Conservation (phyloP, 345 rosid genomes). For the Erodium maritimum region DNA sequence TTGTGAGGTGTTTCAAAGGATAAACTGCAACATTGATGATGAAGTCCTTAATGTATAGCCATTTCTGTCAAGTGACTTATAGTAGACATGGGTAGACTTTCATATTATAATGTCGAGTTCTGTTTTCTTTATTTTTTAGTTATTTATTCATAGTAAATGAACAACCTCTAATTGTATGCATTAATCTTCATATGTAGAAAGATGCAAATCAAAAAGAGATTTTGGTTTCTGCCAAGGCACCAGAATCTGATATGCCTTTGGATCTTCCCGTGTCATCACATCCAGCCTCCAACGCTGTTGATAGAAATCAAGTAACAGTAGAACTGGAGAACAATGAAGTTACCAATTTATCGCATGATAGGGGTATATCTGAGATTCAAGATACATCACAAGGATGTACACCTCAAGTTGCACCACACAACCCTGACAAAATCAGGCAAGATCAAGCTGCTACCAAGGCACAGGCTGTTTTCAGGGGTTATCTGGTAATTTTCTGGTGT, state of each 20-base stretch:
- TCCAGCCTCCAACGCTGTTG: slow-evolving; percentile 13
- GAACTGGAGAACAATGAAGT: slow-evolving; percentile 33
- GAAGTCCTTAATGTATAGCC: not conserved
- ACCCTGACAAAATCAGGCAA: slow-evolving; percentile 40
- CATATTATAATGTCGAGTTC: not conserved
- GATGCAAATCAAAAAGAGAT: slow-evolving; percentile 33
- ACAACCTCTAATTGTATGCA: not conserved
- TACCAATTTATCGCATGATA: slow-evolving; percentile 29
- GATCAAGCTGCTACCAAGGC: slow-evolving; percentile 70
- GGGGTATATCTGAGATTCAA: slow-evolving; percentile 18
- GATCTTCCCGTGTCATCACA: slow-evolving; percentile 32
- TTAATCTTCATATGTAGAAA: slow-evolving; percentile 27
- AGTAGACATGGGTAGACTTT: not conserved
- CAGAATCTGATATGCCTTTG: slow-evolving; percentile 36
- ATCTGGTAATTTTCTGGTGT: slow-evolving; percentile 47
- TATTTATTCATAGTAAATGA: not conserved
- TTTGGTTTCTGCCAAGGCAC: slow-evolving; percentile 40
- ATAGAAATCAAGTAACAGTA: slow-evolving; percentile 26
- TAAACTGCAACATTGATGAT: not conserved
- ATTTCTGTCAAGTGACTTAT: not conserved
- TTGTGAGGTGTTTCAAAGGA: not conserved
- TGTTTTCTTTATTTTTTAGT: not conserved
- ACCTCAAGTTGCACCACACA: slow-evolving; percentile 18
- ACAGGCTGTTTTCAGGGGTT: slow-evolving; percentile 96
- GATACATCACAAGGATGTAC: slow-evolving; percentile 18